Evolutionary conservation across 1,139 yeast genomes (phyloP).

Genomic region (Arxiozyma telluris): DNA sequence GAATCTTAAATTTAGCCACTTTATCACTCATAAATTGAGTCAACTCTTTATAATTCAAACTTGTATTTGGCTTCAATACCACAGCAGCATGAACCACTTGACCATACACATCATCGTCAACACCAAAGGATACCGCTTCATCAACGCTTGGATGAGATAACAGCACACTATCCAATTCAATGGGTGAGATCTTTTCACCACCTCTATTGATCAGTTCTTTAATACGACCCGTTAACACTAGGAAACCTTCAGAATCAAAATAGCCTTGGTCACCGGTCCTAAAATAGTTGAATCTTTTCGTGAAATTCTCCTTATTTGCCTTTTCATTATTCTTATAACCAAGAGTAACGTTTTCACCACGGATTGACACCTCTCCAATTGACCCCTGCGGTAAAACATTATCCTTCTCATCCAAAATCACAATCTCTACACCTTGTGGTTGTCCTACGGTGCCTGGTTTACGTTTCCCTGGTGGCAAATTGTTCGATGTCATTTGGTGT

Average conservation of each 20-base stretch:
- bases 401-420: slow-evolving; percentile 43
- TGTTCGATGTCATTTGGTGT: slow-evolving; percentile 65
- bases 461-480: slow-evolving; percentile 52
- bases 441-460: slow-evolving; percentile 64
- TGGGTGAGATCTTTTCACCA: slow-evolving; percentile 63
- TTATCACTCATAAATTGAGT: slow-evolving; percentile 36
- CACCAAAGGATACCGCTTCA: slow-evolving; percentile 64
- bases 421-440: slow-evolving; percentile 58
- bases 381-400: slow-evolving; percentile 39
- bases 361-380: slow-evolving; percentile 58
- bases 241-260: slow-evolving; percentile 48
- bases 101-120: slow-evolving; percentile 54
- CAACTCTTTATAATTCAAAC: slow-evolving; percentile 37
- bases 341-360: slow-evolving; percentile 57
- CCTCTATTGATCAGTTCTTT: slow-evolving; percentile 62
- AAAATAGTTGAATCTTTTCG: slow-evolving; percentile 45
- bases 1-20: slow-evolving; percentile 50
- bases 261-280: slow-evolving; percentile 68
- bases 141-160: slow-evolving; percentile 47
- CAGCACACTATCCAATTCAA: slow-evolving; percentile 52
- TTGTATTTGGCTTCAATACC: slow-evolving; percentile 39
- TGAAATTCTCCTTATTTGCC: slow-evolving; percentile 58
- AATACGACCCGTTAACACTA: slow-evolving; percentile 53
- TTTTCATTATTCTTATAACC: slow-evolving; percentile 61
- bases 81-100: slow-evolving; percentile 60